phyloP scores from a whole-genome alignment of 345 rosid species.

The Punica granatum region DNA sequence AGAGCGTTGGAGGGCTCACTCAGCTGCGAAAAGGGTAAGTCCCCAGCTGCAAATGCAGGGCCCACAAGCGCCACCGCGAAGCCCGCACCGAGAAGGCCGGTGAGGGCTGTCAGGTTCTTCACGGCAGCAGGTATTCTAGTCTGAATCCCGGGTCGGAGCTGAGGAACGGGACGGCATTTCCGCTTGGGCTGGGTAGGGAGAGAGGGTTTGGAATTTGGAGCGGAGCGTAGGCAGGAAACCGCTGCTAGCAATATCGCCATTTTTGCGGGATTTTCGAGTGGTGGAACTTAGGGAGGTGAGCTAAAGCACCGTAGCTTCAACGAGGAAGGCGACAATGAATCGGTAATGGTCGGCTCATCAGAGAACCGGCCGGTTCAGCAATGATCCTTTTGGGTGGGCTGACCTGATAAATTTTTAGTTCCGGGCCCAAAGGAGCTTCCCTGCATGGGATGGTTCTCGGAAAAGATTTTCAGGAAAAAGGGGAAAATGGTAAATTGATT shows the following conservation, averaged over 20 bases:
- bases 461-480: background rate
- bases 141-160: slow-evolving; percentile 6
- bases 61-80: slow-evolving; percentile 34
- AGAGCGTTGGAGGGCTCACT: slow-evolving; percentile 83
- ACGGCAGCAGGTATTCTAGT: slow-evolving; percentile 30
- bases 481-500: background rate
- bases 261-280: background rate
- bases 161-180: background rate
- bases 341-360: background rate
- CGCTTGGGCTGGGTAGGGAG: background rate
- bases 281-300: background rate
- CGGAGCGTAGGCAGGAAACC: background rate
- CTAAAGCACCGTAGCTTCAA: background rate
- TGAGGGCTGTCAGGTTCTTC: background rate
- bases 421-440: background rate
- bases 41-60: slow-evolving; percentile 41
- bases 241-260: slow-evolving; percentile 33
- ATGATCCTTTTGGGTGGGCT: background rate
- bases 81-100: slow-evolving; percentile 47
- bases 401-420: background rate
- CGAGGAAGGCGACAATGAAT: background rate
- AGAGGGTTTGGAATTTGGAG: background rate
- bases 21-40: slow-evolving; percentile 22
- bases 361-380: background rate
- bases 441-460: too few relatives aligned